Percentiles rank a stretch among this genome's conserved stretches.
These are phyloP conservation scores for Saccharomycopsis microspora DNA, from an alignment of 805 yeast species.

Conservation along the genomic window DNA sequence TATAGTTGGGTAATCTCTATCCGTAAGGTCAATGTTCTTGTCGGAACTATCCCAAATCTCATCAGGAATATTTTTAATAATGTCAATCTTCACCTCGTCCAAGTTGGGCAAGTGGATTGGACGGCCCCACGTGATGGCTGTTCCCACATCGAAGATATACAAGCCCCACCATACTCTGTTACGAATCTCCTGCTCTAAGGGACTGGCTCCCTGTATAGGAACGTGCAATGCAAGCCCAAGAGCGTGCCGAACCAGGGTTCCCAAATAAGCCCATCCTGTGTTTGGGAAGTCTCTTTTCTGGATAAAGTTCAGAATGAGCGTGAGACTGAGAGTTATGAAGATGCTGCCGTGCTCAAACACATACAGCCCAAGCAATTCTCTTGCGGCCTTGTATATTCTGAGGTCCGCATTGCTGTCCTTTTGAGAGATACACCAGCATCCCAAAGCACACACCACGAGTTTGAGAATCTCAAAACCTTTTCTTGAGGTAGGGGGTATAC, in stretches of 20 bases:
- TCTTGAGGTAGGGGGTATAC: not conserved
- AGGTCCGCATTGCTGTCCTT: conserved; percentile 35
- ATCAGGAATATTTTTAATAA: conserved; percentile 42
- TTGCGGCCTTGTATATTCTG: conserved; percentile 44
- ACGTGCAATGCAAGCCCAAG: conserved; percentile 39
- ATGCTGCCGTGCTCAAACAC: conserved; percentile 52
- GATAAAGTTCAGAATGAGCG: conserved; percentile 46
- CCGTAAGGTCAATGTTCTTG: conserved; percentile 25
- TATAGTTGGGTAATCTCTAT: conserved; percentile 34
- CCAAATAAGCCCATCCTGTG: conserved; percentile 58
- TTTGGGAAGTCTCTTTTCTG: conserved; percentile 58
- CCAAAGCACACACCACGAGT: conserved; percentile 52
- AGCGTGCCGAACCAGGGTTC: conserved; percentile 57
- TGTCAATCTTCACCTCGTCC: conserved; percentile 35
- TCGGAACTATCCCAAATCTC: conserved; percentile 14
- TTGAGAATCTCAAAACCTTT: conserved; percentile 32
- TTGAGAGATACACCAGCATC: conserved; percentile 58
- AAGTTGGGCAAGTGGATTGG: conserved; percentile 43
- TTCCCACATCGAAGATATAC: conserved; percentile 50
- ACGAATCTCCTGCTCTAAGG: conserved; percentile 40
- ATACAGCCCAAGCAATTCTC: conserved; percentile 30
- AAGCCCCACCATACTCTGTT: conserved; percentile 62
- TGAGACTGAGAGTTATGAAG: conserved; percentile 39
- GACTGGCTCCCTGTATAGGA: conserved; percentile 22
- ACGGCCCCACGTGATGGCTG: conserved; percentile 54